Percentiles rank a stretch among this genome's conserved stretches.
Evolutionary conservation across 75 land plant genomes (phyloP).

Genomic region (Picea glauca): DNA sequence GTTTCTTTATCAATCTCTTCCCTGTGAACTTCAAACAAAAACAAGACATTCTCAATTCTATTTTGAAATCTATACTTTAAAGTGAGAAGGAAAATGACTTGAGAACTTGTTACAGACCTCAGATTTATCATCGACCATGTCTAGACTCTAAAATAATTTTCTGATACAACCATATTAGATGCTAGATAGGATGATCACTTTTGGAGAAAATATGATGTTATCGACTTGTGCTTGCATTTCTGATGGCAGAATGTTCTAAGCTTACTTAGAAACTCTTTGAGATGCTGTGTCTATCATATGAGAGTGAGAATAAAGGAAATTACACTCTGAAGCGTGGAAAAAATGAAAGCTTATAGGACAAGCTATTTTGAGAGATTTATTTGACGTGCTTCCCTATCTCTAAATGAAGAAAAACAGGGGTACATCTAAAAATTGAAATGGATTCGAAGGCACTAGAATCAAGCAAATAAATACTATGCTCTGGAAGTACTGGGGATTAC

Average conservation of each 20-base stretch:
- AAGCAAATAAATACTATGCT: background rate
- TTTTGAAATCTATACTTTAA: background rate
- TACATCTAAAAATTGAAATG: background rate
- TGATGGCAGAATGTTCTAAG: background rate
- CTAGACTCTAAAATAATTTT: background rate
- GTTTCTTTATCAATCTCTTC: background rate
- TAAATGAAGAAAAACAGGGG: background rate
- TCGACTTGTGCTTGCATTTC: background rate
- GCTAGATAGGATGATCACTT: background rate
- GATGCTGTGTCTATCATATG: background rate
- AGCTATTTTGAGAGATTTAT: background rate
- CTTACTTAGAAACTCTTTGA: slow-evolving; percentile 6
- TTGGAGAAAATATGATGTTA: background rate
- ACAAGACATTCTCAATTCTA: background rate
- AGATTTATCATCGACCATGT: background rate
- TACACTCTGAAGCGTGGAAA: background rate
- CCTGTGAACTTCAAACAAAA: background rate
- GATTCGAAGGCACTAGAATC: background rate
- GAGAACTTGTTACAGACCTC: background rate
- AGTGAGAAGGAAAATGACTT: background rate
- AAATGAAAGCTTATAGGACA: background rate
- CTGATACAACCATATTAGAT: background rate
- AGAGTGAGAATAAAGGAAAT: background rate
- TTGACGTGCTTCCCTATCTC: background rate
- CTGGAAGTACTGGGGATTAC: background rate